Conservation (phyloP, 345 rosid genomes). For the Gossypium arboreum region DNA sequence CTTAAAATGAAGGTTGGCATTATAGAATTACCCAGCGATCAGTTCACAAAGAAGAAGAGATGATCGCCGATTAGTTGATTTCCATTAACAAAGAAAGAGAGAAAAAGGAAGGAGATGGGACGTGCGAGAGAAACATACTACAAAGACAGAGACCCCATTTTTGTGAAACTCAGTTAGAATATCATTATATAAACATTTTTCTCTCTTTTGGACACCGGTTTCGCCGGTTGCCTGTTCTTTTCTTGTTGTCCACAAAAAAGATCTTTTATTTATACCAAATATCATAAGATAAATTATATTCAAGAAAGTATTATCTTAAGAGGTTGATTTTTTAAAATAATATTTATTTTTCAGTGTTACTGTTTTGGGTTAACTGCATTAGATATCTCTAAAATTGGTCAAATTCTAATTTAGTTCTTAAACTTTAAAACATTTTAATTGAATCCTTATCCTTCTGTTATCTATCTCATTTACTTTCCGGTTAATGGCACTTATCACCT, state of each 20-base stretch:
- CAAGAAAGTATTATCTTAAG: too few relatives aligned
- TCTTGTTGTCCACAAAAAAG: neutral
- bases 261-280: neutral
- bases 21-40: slow-evolving; percentile 14
- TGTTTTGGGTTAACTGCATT: too few relatives aligned
- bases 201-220: slow-evolving; percentile 27
- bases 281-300: too few relatives aligned
- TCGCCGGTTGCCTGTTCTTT: slow-evolving; percentile 22
- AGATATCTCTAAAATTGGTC: too few relatives aligned
- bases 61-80: slow-evolving; percentile 25
- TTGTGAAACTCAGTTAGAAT: slow-evolving; percentile 26
- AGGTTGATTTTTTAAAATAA: too few relatives aligned
- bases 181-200: slow-evolving; percentile 33
- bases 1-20: neutral
- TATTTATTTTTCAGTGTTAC: too few relatives aligned
- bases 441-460: too few relatives aligned
- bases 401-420: too few relatives aligned
- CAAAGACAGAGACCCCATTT: slow-evolving; percentile 19
- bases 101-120: slow-evolving; percentile 26
- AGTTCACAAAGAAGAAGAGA: slow-evolving; percentile 17
- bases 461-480: too few relatives aligned
- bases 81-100: slow-evolving; percentile 6
- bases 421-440: too few relatives aligned
- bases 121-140: slow-evolving; percentile 40
- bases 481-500: too few relatives aligned